Percentiles rank a stretch among this genome's conserved stretches.
Evolutionary conservation across 108 stramenopile species (phyloP).

Genomic region (Chaetoceros muelleri): DNA sequence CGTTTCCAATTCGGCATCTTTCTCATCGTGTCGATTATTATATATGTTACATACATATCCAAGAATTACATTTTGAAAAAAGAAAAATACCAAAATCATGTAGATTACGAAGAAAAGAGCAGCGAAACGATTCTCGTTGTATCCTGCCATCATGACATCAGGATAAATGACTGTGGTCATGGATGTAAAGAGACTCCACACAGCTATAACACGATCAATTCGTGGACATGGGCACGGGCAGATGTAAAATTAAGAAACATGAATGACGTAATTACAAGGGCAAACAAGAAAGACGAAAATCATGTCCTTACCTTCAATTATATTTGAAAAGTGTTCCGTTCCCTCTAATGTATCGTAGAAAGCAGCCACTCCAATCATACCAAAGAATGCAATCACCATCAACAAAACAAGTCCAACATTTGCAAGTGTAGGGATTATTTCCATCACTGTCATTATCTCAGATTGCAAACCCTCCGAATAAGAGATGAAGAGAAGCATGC

Average conservation of each 20-base stretch:
- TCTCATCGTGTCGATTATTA: slow-evolving; percentile 27
- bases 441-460: slow-evolving; percentile 7
- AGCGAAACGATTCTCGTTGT: slow-evolving; percentile 52
- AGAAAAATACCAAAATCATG: slow-evolving; percentile 67
- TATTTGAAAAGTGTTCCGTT: slow-evolving; percentile 37
- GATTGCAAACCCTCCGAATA: slow-evolving; percentile 5
- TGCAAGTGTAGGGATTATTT: slow-evolving; percentile 26
- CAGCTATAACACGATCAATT: slow-evolving; percentile 2
- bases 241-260: not conserved
- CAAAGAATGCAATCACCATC: slow-evolving; percentile 42
- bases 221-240: not conserved
- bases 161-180: slow-evolving; percentile 81
- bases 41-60: slow-evolving; percentile 52
- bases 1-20: slow-evolving; percentile 16
- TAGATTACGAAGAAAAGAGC: slow-evolving; percentile 57
- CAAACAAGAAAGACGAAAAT: not conserved
- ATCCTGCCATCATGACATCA: slow-evolving; percentile 72
- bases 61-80: slow-evolving; percentile 69
- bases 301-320: slow-evolving; percentile 43
- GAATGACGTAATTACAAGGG: no score
- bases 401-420: slow-evolving; percentile 30
- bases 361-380: slow-evolving; percentile 56
- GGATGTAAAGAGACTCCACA: slow-evolving; percentile 54
- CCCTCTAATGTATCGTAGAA: slow-evolving; percentile 51
- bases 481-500: slow-evolving; percentile 8